Conservation (phyloP, 176 grass and related monocot species). For the Carex myosuroides region DNA sequence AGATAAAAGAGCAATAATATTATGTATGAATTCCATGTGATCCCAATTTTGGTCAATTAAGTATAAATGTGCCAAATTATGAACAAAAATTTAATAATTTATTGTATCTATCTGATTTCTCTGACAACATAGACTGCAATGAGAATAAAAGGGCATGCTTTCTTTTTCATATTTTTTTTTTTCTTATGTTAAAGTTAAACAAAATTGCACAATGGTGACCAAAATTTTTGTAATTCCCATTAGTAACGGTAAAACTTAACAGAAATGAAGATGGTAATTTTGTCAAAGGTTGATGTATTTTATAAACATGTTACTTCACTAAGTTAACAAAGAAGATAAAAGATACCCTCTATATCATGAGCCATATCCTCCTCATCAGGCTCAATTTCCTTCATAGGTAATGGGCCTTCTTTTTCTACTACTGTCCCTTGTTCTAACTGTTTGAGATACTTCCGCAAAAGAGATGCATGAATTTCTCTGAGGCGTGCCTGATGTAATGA, state of each 20-base stretch:
- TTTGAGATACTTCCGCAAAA: constrained; percentile 86
- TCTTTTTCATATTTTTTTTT: neutral
- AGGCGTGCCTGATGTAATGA: constrained; percentile 49
- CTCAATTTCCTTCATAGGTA: constrained; percentile 36
- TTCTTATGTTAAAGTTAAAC: neutral
- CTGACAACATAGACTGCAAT: neutral
- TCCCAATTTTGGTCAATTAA: neutral
- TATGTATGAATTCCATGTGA: neutral
- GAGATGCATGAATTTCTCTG: constrained; percentile 89
- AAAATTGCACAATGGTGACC: neutral
- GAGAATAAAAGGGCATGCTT: neutral
- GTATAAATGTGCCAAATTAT: neutral
- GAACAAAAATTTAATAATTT: neutral
- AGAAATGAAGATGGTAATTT: neutral
- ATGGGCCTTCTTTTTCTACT: constrained; percentile 30
- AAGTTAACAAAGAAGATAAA: constrained; percentile 28
- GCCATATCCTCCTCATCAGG: constrained; percentile 33
- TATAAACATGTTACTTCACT: neutral
- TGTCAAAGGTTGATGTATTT: neutral
- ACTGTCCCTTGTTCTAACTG: constrained; percentile 49
- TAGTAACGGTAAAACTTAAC: neutral
- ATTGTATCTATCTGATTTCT: neutral
- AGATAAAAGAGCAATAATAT: neutral
- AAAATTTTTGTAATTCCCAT: neutral
- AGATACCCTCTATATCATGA: constrained; percentile 52